Conservation (phyloP, 495 filamentous ascomycete genomes). For the Neurospora sp. region DNA sequence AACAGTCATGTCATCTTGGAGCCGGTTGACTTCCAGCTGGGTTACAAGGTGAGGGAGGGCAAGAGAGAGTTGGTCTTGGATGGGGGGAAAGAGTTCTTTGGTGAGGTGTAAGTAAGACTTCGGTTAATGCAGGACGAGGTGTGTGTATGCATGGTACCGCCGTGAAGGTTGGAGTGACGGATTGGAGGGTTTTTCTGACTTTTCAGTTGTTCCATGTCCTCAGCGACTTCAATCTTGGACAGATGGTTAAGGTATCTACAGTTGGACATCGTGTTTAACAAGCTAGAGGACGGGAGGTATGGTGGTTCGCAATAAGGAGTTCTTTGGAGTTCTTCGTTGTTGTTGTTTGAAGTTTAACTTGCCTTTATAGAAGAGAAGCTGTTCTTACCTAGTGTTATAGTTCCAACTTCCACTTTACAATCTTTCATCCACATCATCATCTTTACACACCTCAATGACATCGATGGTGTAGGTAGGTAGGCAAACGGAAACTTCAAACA, state of each 20-base stretch:
- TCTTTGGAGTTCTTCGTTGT: background rate
- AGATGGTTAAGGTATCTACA: background rate
- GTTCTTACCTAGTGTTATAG: background rate
- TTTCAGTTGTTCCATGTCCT: background rate
- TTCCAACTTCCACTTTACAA: background rate
- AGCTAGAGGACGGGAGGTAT: background rate
- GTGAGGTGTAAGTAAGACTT: conserved; percentile 12
- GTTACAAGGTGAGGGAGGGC: conserved; percentile 27
- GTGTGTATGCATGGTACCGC: background rate
- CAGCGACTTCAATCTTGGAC: background rate
- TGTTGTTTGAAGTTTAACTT: background rate
- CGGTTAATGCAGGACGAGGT: background rate
- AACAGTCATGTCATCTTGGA: conserved; percentile 41
- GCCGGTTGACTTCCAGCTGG: conserved; percentile 31
- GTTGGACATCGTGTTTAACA: background rate
- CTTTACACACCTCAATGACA: background rate
- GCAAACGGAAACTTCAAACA: too few species aligned
- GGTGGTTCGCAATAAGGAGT: background rate
- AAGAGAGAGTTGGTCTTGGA: conserved; percentile 24
- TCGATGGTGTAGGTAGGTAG: too few species aligned
- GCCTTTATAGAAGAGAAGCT: background rate
- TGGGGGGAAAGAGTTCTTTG: conserved; percentile 23
- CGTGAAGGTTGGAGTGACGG: background rate
- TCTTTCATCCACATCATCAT: background rate
- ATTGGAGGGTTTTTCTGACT: background rate